A percentile compares a stretch with the other conserved stretches of the same genome.
Conservation (phyloP, 371 early-diverging fungal genomes). For the Rhizopus sp. region DNA sequence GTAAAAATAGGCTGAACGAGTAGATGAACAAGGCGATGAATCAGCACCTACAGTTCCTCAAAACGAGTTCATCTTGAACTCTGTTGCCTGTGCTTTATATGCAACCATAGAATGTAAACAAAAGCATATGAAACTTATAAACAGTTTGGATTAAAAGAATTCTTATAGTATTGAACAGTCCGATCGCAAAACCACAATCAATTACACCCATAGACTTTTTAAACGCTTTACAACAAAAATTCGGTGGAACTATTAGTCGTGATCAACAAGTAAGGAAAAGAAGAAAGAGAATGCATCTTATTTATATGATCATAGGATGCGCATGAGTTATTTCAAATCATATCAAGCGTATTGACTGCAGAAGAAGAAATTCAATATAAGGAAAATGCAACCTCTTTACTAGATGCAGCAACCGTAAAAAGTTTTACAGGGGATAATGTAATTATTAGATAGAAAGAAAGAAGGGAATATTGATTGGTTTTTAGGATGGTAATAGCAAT, state of each 20-base stretch:
- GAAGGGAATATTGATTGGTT: constrained; percentile 4
- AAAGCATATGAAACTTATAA: neutral
- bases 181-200: constrained; percentile 39
- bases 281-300: neutral
- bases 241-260: constrained; percentile 43
- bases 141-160: too few species aligned
- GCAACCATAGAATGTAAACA: constrained; percentile 50
- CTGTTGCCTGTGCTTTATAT: constrained; percentile 55
- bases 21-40: constrained; percentile 55
- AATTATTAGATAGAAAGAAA: constrained; percentile 2
- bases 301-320: constrained; percentile 71
- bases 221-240: constrained; percentile 44
- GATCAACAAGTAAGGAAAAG: constrained; percentile 41
- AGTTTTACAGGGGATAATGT: constrained; percentile 24
- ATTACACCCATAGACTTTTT: constrained; percentile 44
- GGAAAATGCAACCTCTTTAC: constrained; percentile 38
- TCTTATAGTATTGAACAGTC: constrained; percentile 42
- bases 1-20: constrained; percentile 48
- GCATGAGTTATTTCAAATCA: constrained; percentile 90
- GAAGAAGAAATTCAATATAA: constrained; percentile 64
- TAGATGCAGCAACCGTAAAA: constrained; percentile 39
- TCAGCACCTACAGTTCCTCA: constrained; percentile 32
- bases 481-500: constrained; percentile 20
- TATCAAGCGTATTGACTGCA: constrained; percentile 75
- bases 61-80: constrained; percentile 45